phyloP scores from a whole-genome alignment of 1,284 basidiomycete species.

The Cerioporus squamosus region DNA sequence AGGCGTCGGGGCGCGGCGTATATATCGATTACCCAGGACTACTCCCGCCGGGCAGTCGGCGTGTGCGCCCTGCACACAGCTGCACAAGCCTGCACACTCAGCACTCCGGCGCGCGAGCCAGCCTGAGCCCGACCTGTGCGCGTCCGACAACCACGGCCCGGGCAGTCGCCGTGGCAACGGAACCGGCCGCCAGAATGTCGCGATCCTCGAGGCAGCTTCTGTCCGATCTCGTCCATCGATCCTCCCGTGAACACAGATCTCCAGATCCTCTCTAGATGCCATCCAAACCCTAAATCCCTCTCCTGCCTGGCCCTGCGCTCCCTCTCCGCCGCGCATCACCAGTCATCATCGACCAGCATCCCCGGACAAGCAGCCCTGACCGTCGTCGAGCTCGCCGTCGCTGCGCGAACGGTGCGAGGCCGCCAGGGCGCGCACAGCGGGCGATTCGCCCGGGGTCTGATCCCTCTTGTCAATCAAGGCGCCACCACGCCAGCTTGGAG shows the following conservation, averaged over 20 bases:
- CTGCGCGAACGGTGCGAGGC: no score
- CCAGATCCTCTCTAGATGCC: slow-evolving; percentile 1
- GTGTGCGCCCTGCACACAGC: no score
- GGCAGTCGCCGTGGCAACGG: slow-evolving; percentile 15
- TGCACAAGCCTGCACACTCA: no score
- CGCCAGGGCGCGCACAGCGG: not conserved
- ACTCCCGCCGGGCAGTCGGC: no score
- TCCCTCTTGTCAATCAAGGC: slow-evolving; percentile 3
- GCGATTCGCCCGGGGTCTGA: slow-evolving; percentile 3
- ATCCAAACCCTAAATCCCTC: not conserved
- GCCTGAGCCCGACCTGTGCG: no score
- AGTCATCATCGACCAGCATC: not conserved
- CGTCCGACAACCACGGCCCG: slow-evolving; percentile 9
- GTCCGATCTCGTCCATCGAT: slow-evolving; percentile 15
- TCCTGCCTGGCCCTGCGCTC: not conserved
- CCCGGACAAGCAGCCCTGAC: not conserved
- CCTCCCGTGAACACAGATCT: slow-evolving; percentile 12
- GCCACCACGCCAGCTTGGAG: not conserved
- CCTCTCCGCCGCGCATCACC: not conserved
- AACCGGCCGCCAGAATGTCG: slow-evolving; percentile 2
- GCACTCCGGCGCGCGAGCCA: no score
- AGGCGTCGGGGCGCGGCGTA: no score
- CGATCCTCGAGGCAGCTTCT: slow-evolving; percentile 12
- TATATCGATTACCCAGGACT: no score
- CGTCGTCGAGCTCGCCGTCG: no score